Conservation (phyloP, 2,329 filamentous ascomycete species). For the Spiromastix sp. region DNA sequence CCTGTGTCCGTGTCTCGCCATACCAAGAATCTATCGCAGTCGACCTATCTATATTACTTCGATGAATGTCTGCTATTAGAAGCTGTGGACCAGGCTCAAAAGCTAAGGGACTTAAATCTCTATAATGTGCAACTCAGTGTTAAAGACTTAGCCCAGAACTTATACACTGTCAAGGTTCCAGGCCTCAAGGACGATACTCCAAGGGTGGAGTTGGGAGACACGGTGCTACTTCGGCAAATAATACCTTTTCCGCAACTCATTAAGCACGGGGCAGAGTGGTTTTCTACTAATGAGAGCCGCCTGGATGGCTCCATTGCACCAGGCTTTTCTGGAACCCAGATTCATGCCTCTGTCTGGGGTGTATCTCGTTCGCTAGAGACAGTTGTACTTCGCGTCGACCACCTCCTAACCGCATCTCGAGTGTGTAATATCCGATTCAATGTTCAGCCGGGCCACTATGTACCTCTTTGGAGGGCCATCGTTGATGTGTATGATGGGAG, state of each 20-base stretch:
- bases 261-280: constrained; percentile 11
- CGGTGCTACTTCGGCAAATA: constrained; percentile 16
- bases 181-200: constrained; percentile 17
- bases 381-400: constrained; percentile 14
- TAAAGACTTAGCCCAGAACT: constrained; percentile 6
- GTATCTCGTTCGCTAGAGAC: constrained; percentile 13
- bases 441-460: constrained; percentile 11
- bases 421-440: constrained; percentile 16
- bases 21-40: constrained; percentile 6
- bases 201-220: constrained; percentile 16
- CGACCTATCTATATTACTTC: constrained; percentile 16
- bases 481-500: constrained; percentile 19
- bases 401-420: constrained; percentile 7
- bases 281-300: constrained; percentile 10
- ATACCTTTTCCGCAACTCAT: constrained; percentile 12
- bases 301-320: constrained; percentile 13
- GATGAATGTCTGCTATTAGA: constrained; percentile 17
- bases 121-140: constrained; percentile 12
- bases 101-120: constrained; percentile 12
- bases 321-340: constrained; percentile 17
- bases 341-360: constrained; percentile 16
- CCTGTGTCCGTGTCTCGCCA: constrained; percentile 7
- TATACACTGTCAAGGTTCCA: constrained; percentile 16
- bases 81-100: constrained; percentile 11
- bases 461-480: constrained; percentile 15